phyloP scores from a whole-genome alignment of 371 early-diverging fungal genomes.

The Rhizopus arrhizus region DNA sequence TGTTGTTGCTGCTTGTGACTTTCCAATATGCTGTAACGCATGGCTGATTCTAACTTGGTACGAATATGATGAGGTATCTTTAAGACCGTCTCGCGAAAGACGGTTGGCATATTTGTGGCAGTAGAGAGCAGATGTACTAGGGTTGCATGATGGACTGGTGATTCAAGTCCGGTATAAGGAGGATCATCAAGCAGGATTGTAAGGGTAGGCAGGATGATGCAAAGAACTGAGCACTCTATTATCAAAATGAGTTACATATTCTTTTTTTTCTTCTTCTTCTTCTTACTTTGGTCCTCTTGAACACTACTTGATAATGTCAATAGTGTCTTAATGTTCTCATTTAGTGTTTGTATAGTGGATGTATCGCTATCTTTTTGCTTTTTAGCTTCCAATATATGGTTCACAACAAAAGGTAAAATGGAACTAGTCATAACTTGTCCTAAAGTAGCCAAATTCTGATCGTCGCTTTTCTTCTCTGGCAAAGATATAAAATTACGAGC shows the following conservation, averaged over 20 bases:
- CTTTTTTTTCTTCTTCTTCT: neutral
- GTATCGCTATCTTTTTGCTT: conserved; percentile 13
- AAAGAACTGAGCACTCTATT: conserved; percentile 32
- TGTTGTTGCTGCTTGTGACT: conserved; percentile 42
- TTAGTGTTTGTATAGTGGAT: conserved; percentile 16
- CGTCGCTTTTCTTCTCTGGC: conserved; percentile 40
- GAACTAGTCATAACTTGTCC: conserved; percentile 34
- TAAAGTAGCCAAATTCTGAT: conserved; percentile 27
- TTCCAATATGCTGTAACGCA: conserved; percentile 48
- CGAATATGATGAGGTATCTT: conserved; percentile 33
- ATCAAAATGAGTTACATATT: neutral
- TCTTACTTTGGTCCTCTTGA: conserved; percentile 47
- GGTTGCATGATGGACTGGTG: conserved; percentile 35
- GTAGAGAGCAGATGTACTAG: conserved; percentile 40
- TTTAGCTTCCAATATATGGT: conserved; percentile 32
- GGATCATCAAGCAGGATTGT: conserved; percentile 42
- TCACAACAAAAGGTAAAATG: conserved; percentile 37
- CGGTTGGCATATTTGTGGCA: conserved; percentile 39
- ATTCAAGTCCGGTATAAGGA: conserved; percentile 27
- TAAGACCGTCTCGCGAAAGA: conserved; percentile 45
- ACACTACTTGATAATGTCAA: conserved; percentile 30
- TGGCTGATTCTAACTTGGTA: conserved; percentile 45
- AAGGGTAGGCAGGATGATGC: conserved; percentile 44
- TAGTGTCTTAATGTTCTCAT: conserved; percentile 52
- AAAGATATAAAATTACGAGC: conserved; percentile 48